Conservation (phyloP, 306 rosid genomes). For the Vigna mungo region DNA sequence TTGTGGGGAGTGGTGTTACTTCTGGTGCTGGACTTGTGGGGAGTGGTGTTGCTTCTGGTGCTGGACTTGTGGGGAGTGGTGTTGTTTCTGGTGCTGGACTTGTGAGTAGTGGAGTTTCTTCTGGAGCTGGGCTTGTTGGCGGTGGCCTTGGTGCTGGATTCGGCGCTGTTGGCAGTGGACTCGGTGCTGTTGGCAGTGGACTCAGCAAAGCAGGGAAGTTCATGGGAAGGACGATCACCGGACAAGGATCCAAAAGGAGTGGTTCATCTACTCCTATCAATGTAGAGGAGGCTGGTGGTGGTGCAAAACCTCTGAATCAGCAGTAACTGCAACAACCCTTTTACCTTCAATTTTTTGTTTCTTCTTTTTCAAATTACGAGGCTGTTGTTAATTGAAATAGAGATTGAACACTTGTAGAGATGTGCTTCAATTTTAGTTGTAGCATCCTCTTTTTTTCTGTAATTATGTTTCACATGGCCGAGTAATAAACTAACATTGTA, state of each 20-base stretch:
- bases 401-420: slow-evolving; percentile 38
- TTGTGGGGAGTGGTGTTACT: slow-evolving; percentile 47
- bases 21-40: slow-evolving; percentile 62
- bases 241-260: slow-evolving; percentile 57
- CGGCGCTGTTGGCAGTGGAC: slow-evolving; percentile 59
- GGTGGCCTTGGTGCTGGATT: slow-evolving; percentile 39
- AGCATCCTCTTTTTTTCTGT: slow-evolving; percentile 38
- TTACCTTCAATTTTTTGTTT: slow-evolving; percentile 41
- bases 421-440: slow-evolving; percentile 43
- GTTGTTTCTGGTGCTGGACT: slow-evolving; percentile 45
- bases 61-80: slow-evolving; percentile 41
- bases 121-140: slow-evolving; percentile 34
- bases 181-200: slow-evolving; percentile 62
- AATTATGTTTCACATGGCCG: slow-evolving; percentile 30
- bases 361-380: slow-evolving; percentile 34
- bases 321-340: slow-evolving; percentile 35
- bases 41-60: slow-evolving; percentile 47
- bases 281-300: slow-evolving; percentile 73
- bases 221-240: slow-evolving; percentile 89
- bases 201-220: slow-evolving; percentile 84
- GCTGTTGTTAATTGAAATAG: slow-evolving; percentile 34
- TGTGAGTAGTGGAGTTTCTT: slow-evolving; percentile 39
- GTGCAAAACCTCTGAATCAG: slow-evolving; percentile 60
- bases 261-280: slow-evolving; percentile 77
- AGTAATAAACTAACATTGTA: slow-evolving; percentile 51